Conservation (phyloP, 805 yeast species). For the Pichia occidentalis region DNA sequence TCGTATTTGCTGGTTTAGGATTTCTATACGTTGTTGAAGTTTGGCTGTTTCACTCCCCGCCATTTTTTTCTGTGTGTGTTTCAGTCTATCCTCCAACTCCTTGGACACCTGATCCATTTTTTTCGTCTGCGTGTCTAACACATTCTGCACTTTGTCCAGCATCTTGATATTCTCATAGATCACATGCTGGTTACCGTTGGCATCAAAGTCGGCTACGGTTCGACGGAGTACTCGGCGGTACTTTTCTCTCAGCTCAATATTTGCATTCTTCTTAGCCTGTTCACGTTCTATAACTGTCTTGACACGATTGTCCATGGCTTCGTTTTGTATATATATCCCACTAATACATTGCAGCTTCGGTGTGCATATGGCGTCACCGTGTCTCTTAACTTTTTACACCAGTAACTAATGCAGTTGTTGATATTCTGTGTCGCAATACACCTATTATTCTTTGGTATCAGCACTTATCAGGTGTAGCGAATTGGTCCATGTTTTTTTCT, state of each 20-base stretch:
- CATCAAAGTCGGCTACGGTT: conserved; percentile 7
- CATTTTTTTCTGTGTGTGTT: conserved; percentile 12
- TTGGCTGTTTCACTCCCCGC: conserved; percentile 8
- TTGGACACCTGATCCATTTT: conserved; percentile 13
- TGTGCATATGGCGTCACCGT: too few relatives aligned
- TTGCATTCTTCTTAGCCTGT: conserved; percentile 3
- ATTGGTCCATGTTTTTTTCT: too few relatives aligned
- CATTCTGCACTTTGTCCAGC: conserved; percentile 20
- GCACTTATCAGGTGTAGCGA: too few relatives aligned
- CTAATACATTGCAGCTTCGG: too few relatives aligned
- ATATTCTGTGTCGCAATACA: too few relatives aligned
- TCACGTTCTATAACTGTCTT: conserved; percentile 7
- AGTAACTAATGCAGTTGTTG: too few relatives aligned
- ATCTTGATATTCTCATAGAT: conserved; percentile 26
- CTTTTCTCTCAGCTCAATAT: conserved; percentile 5
- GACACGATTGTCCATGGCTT: conserved; percentile 7
- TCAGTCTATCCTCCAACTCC: conserved; percentile 5
- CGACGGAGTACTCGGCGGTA: conserved; percentile 8
- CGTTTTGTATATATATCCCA: too few relatives aligned
- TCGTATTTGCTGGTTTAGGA: conserved; percentile 64
- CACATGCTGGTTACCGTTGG: conserved; percentile 9
- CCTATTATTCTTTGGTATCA: too few relatives aligned
- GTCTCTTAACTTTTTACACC: too few relatives aligned
- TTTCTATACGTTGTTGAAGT: conserved; percentile 55
- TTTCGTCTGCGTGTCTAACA: conserved; percentile 15